Evolutionary conservation across 345 rosid genomes (phyloP).

Genomic region (Cochlearia excelsa): DNA sequence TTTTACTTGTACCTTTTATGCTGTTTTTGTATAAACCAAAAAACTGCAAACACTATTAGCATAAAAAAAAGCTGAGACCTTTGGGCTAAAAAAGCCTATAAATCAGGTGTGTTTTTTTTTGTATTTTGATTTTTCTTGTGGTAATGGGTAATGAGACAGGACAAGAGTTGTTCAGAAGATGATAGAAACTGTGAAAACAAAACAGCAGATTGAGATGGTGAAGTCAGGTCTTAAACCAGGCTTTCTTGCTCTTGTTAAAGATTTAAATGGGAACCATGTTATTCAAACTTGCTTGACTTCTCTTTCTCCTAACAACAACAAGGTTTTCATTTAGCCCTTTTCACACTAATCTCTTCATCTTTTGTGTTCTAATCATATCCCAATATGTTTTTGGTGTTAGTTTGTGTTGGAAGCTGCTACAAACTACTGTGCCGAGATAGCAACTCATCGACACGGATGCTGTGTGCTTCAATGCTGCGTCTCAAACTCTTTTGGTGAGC

Average conservation of each 20-base stretch:
- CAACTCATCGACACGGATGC: constrained; percentile 73
- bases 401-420: constrained; percentile 65
- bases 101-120: constrained; percentile 8
- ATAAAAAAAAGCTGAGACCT: constrained; percentile 14
- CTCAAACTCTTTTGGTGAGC: constrained; percentile 47
- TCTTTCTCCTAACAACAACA: constrained; percentile 49
- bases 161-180: constrained; percentile 77
- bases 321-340: constrained; percentile 39
- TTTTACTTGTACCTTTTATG: neutral
- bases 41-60: constrained; percentile 1
- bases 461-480: constrained; percentile 71
- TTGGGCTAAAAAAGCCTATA: constrained; percentile 8
- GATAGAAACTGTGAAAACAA: constrained; percentile 59
- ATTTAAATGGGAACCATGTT: constrained; percentile 80
- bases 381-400: constrained; percentile 35
- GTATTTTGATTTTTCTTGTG: neutral
- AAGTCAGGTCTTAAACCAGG: constrained; percentile 56
- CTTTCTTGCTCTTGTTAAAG: constrained; percentile 58
- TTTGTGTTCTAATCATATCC: neutral
- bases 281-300: constrained; percentile 66
- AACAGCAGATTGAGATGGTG: constrained; percentile 52
- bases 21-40: constrained; percentile 25
- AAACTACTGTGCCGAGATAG: constrained; percentile 58
- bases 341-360: neutral
- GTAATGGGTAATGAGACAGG: constrained; percentile 33